Percentiles rank a stretch among this genome's conserved stretches.
Conservation (phyloP, 179 eudicot genomes). For the Vitellaria paradoxa region DNA sequence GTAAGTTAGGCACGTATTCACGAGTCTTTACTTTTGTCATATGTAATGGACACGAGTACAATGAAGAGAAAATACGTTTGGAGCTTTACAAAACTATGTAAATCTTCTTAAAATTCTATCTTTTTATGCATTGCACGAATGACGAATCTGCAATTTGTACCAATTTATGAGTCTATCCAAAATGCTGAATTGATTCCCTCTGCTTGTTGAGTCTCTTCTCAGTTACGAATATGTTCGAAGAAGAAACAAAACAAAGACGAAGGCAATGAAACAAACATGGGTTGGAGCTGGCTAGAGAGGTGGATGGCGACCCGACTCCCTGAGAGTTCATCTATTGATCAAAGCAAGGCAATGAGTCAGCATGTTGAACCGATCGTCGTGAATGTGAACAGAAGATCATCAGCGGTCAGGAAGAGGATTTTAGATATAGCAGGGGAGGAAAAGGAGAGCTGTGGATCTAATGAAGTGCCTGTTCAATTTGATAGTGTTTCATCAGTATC, state of each 20-base stretch:
- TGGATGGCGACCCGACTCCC: slow-evolving; percentile 87
- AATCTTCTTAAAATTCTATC: no score
- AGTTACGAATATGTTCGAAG: slow-evolving; percentile 77
- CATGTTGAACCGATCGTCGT: slow-evolving; percentile 13
- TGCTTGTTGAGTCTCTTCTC: no score
- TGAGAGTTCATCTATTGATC: slow-evolving; percentile 38
- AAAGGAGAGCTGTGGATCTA: slow-evolving; percentile 85
- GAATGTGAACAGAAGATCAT: slow-evolving; percentile 28
- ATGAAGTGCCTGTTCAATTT: slow-evolving; percentile 55
- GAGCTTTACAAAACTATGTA: no score
- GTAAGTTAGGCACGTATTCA: background rate
- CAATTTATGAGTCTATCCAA: no score
- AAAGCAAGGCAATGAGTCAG: slow-evolving; percentile 29
- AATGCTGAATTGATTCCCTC: no score
- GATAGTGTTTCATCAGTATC: slow-evolving; percentile 20
- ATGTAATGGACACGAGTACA: no score
- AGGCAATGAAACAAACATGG: slow-evolving; percentile 45
- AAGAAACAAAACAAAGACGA: slow-evolving; percentile 45
- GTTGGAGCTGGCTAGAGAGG: slow-evolving; percentile 86
- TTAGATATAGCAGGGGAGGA: slow-evolving; percentile 54
- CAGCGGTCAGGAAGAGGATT: slow-evolving; percentile 22
- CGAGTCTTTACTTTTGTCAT: no score
- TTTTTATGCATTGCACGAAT: no score
- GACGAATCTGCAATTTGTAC: no score
- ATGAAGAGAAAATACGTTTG: no score